Percentiles rank a stretch among this genome's conserved stretches.
phyloP scores from a whole-genome alignment of 1,139 yeast genomes.

The Maudiozyma humilis region DNA sequence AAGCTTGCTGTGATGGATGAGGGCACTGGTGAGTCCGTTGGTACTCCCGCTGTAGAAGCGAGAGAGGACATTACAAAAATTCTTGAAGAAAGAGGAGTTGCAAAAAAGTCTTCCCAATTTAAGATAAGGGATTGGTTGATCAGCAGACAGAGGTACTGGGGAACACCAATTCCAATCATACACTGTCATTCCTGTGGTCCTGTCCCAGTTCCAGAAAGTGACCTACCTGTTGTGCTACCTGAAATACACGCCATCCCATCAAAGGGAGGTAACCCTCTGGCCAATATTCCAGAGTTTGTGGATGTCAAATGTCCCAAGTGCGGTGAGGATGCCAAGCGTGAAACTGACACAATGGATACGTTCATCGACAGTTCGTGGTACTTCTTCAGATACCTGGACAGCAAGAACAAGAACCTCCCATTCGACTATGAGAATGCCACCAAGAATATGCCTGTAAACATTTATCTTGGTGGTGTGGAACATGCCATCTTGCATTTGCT shows the following conservation, averaged over 20 bases:
- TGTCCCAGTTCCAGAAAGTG: conserved; percentile 80
- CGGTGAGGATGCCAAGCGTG: conserved; percentile 66
- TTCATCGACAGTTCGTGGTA: conserved; percentile 98
- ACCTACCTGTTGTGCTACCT: conserved; percentile 78
- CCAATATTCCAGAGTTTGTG: conserved; percentile 59
- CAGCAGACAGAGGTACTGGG: conserved; percentile 94
- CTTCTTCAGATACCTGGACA: conserved; percentile 73
- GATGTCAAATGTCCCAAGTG: conserved; percentile 77
- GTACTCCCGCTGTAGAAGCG: conserved; percentile 46
- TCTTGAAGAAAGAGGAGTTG: conserved; percentile 37
- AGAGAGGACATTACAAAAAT: conserved; percentile 39
- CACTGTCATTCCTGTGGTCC: conserved; percentile 81
- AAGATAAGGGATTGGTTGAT: conserved; percentile 87
- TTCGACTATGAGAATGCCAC: conserved; percentile 49
- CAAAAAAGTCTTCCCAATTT: conserved; percentile 45
- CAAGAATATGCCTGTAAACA: conserved; percentile 68
- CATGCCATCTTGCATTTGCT: conserved; percentile 89
- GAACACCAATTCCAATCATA: conserved; percentile 92
- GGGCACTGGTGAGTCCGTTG: conserved; percentile 44
- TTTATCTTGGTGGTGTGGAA: conserved; percentile 91
- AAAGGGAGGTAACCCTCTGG: conserved; percentile 71
- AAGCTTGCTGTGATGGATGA: conserved; percentile 45
- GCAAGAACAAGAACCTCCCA: conserved; percentile 48
- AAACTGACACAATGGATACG: conserved; percentile 97
- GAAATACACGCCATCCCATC: conserved; percentile 42